Conservation (phyloP, 2,329 filamentous ascomycete genomes). For the Sporothrix sp. region DNA sequence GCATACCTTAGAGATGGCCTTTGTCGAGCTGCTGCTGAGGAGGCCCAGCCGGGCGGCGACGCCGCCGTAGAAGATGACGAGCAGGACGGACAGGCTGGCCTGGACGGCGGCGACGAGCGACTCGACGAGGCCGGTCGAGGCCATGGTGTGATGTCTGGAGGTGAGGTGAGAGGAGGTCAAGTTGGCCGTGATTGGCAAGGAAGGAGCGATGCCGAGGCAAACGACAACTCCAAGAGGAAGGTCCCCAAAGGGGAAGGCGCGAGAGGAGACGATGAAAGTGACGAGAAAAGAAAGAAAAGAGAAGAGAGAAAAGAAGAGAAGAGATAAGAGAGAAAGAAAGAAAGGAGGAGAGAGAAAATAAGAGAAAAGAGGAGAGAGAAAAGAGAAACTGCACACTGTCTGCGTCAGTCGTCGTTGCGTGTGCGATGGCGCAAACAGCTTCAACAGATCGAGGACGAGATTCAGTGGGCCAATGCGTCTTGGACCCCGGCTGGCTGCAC, state of each 20-base stretch:
- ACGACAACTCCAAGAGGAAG: too few relatives aligned
- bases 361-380: background rate
- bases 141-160: conserved; percentile 17
- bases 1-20: conserved; percentile 36
- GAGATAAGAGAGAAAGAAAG: background rate
- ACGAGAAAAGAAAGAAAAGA: background rate
- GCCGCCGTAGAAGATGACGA: conserved; percentile 36
- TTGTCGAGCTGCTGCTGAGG: conserved; percentile 28
- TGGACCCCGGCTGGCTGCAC: too few relatives aligned
- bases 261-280: background rate
- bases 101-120: conserved; percentile 38
- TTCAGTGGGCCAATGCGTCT: background rate
- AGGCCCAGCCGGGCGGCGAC: conserved; percentile 31
- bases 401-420: too few relatives aligned
- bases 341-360: background rate
- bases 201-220: background rate
- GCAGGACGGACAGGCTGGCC: conserved; percentile 36
- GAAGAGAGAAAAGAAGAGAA: background rate
- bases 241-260: too few relatives aligned
- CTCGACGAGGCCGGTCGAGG: conserved; percentile 22
- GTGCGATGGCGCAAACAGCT: too few relatives aligned
- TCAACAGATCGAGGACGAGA: too few relatives aligned
- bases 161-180: background rate
- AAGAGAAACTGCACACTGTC: too few relatives aligned
- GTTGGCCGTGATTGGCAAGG: too few relatives aligned